These are phyloP conservation scores for Trichoderma brevicompactum DNA, from an alignment of 2,329 filamentous ascomycete genomes.

Conservation along the genomic window DNA sequence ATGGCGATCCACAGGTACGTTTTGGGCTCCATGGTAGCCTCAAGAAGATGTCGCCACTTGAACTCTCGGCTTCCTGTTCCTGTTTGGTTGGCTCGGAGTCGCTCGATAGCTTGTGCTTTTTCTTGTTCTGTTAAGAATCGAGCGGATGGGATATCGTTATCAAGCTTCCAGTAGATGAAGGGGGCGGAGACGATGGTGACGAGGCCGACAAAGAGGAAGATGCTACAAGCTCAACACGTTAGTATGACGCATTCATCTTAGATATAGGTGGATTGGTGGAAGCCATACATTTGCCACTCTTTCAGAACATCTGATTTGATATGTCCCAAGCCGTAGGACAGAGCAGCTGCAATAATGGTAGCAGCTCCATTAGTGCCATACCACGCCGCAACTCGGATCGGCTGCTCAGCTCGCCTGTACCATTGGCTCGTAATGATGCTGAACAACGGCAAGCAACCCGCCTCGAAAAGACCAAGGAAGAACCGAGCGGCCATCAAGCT, in stretches of 20 bases:
- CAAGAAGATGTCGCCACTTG: no score
- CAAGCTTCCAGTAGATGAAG: constrained; percentile 62
- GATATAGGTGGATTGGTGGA: no score
- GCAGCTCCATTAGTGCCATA: constrained; percentile 65
- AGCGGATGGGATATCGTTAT: constrained; percentile 61
- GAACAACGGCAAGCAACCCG: constrained; percentile 55
- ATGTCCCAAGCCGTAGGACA: constrained; percentile 56
- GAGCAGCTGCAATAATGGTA: constrained; percentile 59
- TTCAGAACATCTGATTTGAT: no score
- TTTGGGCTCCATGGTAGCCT: constrained; percentile 34
- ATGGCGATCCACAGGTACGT: constrained; percentile 64
- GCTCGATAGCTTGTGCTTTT: constrained; percentile 68
- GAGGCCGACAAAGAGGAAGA: no score
- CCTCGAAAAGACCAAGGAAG: constrained; percentile 48
- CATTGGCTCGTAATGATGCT: constrained; percentile 54
- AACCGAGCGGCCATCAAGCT: no score
- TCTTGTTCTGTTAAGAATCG: constrained; percentile 67
- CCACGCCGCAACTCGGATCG: constrained; percentile 65
- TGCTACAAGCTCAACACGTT: no score
- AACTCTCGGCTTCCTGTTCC: no score
- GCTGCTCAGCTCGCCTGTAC: constrained; percentile 60
- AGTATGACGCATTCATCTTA: no score
- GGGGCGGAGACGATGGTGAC: constrained; percentile 40
- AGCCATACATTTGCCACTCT: no score
- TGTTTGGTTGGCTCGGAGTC: constrained; percentile 65